Evolutionary conservation across 2,329 filamentous ascomycete genomes (phyloP).

Genomic region (Apiospora koreana): DNA sequence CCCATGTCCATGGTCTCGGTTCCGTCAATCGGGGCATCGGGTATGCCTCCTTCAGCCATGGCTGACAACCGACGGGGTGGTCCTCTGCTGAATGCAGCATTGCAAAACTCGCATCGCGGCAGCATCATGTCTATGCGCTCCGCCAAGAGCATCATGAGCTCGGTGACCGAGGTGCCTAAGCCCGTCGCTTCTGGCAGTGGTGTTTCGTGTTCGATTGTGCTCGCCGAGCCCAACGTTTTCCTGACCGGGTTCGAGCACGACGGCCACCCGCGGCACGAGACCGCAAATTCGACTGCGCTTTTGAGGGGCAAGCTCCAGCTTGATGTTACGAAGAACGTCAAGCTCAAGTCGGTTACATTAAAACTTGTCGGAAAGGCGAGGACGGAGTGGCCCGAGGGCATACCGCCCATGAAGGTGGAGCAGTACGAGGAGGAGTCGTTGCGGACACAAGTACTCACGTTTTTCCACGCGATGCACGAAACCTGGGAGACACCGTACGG

Average conservation of each 20-base stretch:
- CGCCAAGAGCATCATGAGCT: constrained; percentile 52
- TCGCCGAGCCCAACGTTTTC: constrained; percentile 81
- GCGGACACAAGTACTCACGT: constrained; percentile 85
- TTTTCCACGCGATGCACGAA: constrained; percentile 79
- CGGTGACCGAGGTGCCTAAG: constrained; percentile 63
- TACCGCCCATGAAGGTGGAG: constrained; percentile 83
- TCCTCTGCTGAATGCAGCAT: constrained; percentile 24
- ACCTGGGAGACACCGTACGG: constrained; percentile 63
- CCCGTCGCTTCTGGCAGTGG: constrained; percentile 79
- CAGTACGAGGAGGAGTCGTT: constrained; percentile 82
- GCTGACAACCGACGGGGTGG: constrained; percentile 29
- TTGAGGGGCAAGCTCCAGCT: constrained; percentile 82
- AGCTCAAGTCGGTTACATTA: constrained; percentile 88
- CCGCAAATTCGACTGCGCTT: constrained; percentile 71
- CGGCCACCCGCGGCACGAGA: constrained; percentile 54
- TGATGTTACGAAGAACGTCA: constrained; percentile 83
- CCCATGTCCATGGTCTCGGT: constrained; percentile 28
- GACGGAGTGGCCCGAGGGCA: constrained; percentile 96
- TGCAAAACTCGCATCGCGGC: constrained; percentile 42
- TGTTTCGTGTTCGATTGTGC: constrained; percentile 69
- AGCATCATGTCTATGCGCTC: constrained; percentile 53
- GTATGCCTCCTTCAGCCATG: constrained; percentile 27
- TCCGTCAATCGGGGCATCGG: constrained; percentile 23
- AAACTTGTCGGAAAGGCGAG: constrained; percentile 82
- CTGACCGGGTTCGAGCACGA: constrained; percentile 77